phyloP scores from a whole-genome alignment of 306 rosid genomes.

The Castanospermum australe region DNA sequence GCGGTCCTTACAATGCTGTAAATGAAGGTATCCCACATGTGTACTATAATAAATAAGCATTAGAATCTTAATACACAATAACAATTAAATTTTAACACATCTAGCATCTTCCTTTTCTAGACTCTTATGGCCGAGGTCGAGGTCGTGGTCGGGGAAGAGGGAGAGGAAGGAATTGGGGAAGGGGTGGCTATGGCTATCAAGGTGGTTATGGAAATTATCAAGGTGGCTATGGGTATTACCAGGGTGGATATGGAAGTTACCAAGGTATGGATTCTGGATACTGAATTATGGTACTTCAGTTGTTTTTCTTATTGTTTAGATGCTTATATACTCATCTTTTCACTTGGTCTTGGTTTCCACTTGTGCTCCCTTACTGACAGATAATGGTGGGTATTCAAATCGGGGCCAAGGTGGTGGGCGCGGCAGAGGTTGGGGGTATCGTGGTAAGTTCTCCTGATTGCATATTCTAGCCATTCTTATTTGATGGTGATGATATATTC shows the following conservation, averaged over 20 bases:
- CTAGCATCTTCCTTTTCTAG: constrained; percentile 41
- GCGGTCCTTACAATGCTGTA: constrained; percentile 63
- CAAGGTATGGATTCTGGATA: constrained; percentile 42
- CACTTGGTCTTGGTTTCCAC: background rate
- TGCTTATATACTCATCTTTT: background rate
- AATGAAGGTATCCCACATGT: constrained; percentile 63
- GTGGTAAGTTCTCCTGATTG: constrained; percentile 55
- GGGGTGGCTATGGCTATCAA: constrained; percentile 83
- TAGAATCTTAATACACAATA: background rate
- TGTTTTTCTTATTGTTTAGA: background rate
- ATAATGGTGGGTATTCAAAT: constrained; percentile 78
- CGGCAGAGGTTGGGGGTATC: constrained; percentile 82
- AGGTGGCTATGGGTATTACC: constrained; percentile 50
- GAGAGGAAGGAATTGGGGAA: constrained; percentile 79
- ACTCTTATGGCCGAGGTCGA: constrained; percentile 79
- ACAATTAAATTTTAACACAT: too few relatives aligned
- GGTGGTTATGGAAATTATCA: constrained; percentile 61
- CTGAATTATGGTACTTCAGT: background rate
- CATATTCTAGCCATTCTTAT: background rate
- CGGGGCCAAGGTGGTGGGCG: constrained; percentile 85
- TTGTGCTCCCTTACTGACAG: constrained; percentile 31
- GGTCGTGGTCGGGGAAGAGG: constrained; percentile 95
- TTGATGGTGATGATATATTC: background rate
- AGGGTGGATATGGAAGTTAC: constrained; percentile 61
- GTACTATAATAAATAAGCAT: background rate